Percentiles rank a stretch among this genome's conserved stretches.
Evolutionary conservation across 345 rosid genomes (phyloP).

Genomic region (Sonneratia alba): DNA sequence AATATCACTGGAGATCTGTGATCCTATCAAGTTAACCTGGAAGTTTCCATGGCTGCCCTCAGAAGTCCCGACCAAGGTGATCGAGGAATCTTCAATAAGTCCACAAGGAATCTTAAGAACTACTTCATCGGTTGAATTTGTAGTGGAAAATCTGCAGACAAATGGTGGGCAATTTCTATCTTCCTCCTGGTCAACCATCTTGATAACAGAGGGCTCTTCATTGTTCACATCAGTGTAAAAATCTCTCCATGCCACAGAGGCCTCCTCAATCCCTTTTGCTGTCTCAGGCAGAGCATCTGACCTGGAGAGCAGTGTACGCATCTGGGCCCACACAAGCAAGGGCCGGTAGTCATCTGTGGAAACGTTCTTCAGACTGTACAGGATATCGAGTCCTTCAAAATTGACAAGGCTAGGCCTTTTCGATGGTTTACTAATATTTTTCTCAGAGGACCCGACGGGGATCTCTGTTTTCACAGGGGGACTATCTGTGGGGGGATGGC

Average conservation of each 20-base stretch:
- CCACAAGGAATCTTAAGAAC: conserved; percentile 75
- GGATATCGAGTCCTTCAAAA: conserved; percentile 44
- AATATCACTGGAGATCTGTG: conserved; percentile 29
- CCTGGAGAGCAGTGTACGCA: conserved; percentile 56
- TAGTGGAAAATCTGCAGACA: conserved; percentile 23
- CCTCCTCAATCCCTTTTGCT: conserved; percentile 71
- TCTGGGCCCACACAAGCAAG: conserved; percentile 55
- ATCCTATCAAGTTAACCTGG: conserved; percentile 51
- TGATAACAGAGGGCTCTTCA: conserved; percentile 21
- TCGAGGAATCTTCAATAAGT: conserved; percentile 60
- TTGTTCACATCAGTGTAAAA: conserved; percentile 25
- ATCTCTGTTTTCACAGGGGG: conserved; percentile 13
- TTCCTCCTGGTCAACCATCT: conserved; percentile 8
- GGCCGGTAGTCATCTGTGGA: conserved; percentile 31
- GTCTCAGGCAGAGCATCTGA: conserved; percentile 72
- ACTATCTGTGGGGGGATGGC: conserved; percentile 27
- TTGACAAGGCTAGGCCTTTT: conserved; percentile 33
- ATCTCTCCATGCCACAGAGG: conserved; percentile 52
- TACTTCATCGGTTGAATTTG: conserved; percentile 20
- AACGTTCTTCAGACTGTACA: conserved; percentile 40
- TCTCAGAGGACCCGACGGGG: conserved; percentile 14
- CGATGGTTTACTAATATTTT: conserved; percentile 11
- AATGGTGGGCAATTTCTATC: conserved; percentile 46
- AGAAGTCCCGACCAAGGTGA: conserved; percentile 70
- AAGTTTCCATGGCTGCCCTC: conserved; percentile 41